Conservation (phyloP, 2,329 filamentous ascomycete species). For the Penicillium oxalicum region DNA sequence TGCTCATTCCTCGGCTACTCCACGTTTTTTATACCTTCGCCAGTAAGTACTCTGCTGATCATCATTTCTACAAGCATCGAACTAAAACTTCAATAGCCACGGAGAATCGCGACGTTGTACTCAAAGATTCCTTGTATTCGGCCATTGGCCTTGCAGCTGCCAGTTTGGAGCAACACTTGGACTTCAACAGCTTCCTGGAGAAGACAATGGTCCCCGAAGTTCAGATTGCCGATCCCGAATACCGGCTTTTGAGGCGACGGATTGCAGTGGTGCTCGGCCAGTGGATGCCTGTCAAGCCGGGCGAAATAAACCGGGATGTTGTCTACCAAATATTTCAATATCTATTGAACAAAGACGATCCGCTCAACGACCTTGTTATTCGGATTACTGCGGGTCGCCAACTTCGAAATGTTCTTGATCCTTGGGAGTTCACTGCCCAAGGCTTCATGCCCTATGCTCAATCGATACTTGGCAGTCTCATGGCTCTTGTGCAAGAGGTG, state of each 20-base stretch:
- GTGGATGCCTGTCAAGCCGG: constrained; percentile 77
- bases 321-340: constrained; percentile 88
- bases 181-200: constrained; percentile 75
- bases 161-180: constrained; percentile 65
- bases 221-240: constrained; percentile 60
- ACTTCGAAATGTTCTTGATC: constrained; percentile 72
- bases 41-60: constrained; percentile 41
- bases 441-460: constrained; percentile 72
- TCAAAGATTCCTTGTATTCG: constrained; percentile 92
- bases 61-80: not conserved
- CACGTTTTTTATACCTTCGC: constrained; percentile 76
- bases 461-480: constrained; percentile 64
- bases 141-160: constrained; percentile 81
- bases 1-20: constrained; percentile 72
- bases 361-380: constrained; percentile 83
- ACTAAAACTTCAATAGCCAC: constrained; percentile 21
- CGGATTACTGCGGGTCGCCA: constrained; percentile 84
- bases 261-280: constrained; percentile 84
- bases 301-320: constrained; percentile 60
- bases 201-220: constrained; percentile 73
- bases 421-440: constrained; percentile 71
- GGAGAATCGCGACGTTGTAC: constrained; percentile 63
- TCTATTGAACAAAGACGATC: constrained; percentile 69
- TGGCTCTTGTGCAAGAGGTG: constrained; percentile 71
- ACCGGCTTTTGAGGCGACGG: constrained; percentile 77